A percentile compares a stretch with the other conserved stretches of the same genome.
These are phyloP conservation scores for Eutrema yunnanense DNA, from an alignment of 345 rosid species.

Conservation along the genomic window DNA sequence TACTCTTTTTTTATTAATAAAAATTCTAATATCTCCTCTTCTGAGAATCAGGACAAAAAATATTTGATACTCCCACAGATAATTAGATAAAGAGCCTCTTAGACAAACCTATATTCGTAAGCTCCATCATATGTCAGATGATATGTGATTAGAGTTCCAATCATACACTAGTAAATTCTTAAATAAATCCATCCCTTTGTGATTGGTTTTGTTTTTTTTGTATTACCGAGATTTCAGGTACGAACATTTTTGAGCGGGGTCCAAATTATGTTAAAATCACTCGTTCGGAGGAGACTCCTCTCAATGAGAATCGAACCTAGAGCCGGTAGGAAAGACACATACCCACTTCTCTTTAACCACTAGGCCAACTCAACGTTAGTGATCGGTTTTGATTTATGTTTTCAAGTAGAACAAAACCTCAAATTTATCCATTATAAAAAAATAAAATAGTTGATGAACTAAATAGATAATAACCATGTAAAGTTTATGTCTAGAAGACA, in stretches of 20 bases:
- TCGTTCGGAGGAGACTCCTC: too few relatives aligned
- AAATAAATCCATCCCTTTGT: background rate
- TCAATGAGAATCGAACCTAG: too few relatives aligned
- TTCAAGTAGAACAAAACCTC: background rate
- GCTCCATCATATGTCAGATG: background rate
- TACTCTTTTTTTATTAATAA: background rate
- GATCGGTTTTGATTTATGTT: too few relatives aligned
- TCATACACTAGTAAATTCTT: background rate
- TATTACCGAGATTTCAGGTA: too few relatives aligned
- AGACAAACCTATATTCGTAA: background rate
- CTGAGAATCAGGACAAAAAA: background rate
- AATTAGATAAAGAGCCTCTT: background rate
- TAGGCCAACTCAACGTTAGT: too few relatives aligned
- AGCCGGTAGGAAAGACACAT: too few relatives aligned
- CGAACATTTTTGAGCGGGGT: too few relatives aligned
- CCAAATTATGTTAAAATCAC: too few relatives aligned
- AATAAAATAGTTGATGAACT: background rate
- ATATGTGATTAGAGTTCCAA: too few relatives aligned
- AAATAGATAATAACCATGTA: background rate
- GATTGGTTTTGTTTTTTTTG: background rate
- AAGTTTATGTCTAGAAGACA: background rate
- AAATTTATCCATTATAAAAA: too few relatives aligned
- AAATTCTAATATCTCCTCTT: background rate
- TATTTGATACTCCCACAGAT: background rate
- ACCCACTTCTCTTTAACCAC: too few relatives aligned